A percentile compares a stretch with the other conserved stretches of the same genome.
Evolutionary conservation across 108 stramenopile species (phyloP).

Genomic region (Cyclotella baltica): DNA sequence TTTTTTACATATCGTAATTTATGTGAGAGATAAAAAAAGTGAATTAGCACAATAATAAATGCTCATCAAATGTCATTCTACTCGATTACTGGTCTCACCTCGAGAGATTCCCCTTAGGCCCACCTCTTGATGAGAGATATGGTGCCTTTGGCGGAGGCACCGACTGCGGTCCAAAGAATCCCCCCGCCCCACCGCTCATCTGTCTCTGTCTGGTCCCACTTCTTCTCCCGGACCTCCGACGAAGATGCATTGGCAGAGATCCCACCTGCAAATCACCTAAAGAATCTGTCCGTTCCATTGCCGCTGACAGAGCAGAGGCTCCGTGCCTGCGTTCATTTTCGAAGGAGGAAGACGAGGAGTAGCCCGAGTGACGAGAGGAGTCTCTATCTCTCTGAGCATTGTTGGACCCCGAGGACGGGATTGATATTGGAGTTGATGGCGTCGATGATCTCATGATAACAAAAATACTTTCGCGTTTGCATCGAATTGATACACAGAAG

Average conservation of each 20-base stretch:
- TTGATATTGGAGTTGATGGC: constrained; percentile 44
- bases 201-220: constrained; percentile 1
- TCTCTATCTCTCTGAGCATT: neutral
- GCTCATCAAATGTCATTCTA: neutral
- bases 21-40: neutral
- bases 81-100: constrained; percentile 10
- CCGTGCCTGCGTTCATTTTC: constrained; percentile 18
- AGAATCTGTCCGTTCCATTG: constrained; percentile 32
- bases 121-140: constrained; percentile 34
- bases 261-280: constrained; percentile 41
- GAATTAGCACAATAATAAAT: neutral
- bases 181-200: constrained; percentile 13
- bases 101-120: constrained; percentile 29
- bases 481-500: too few species aligned
- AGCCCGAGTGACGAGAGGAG: constrained; percentile 17
- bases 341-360: constrained; percentile 24
- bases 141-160: constrained; percentile 52
- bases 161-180: constrained; percentile 42
- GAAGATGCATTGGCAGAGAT: constrained; percentile 45
- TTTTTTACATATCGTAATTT: neutral
- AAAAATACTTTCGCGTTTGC: too few species aligned
- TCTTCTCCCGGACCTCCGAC: constrained; percentile 24
- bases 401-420: constrained; percentile 28
- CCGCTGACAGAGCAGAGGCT: constrained; percentile 3
- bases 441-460: constrained; percentile 17